Evolutionary conservation across 257 asterid genomes (phyloP).

Genomic region (Leptodermis oblonga): DNA sequence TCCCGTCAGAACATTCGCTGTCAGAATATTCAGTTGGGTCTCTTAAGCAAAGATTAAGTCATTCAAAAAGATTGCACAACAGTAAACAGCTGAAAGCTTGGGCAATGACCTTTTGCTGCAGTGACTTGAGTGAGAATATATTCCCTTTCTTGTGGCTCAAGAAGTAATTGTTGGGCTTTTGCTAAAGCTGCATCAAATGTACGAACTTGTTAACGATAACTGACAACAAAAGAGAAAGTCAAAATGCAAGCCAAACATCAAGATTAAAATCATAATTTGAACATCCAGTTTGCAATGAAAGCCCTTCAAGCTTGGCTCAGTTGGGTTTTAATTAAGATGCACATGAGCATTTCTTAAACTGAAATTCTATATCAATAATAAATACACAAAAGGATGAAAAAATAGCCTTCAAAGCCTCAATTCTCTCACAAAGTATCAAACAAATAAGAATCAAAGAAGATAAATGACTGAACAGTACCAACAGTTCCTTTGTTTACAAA

Average conservation of each 20-base stretch:
- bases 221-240: neutral
- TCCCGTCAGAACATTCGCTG: neutral
- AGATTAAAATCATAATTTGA: conserved; percentile 1
- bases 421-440: neutral
- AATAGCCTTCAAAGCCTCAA: neutral
- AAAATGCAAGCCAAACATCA: neutral
- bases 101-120: conserved; percentile 73
- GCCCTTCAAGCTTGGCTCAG: neutral
- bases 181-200: conserved; percentile 67
- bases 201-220: conserved; percentile 12
- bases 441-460: neutral
- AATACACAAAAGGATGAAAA: neutral
- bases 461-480: neutral
- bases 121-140: conserved; percentile 82
- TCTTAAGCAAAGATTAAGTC: neutral
- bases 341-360: neutral
- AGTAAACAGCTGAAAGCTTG: neutral
- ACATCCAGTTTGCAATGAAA: neutral
- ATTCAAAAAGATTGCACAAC: neutral
- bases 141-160: conserved; percentile 89
- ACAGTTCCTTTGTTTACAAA: neutral
- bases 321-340: neutral
- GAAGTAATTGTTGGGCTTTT: conserved; percentile 84
- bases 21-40: neutral
- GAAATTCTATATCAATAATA: neutral